Base-by-base conservation (phyloP, 2,329 filamentous ascomycete species). In the Epicoccum sorghinum region DNA sequence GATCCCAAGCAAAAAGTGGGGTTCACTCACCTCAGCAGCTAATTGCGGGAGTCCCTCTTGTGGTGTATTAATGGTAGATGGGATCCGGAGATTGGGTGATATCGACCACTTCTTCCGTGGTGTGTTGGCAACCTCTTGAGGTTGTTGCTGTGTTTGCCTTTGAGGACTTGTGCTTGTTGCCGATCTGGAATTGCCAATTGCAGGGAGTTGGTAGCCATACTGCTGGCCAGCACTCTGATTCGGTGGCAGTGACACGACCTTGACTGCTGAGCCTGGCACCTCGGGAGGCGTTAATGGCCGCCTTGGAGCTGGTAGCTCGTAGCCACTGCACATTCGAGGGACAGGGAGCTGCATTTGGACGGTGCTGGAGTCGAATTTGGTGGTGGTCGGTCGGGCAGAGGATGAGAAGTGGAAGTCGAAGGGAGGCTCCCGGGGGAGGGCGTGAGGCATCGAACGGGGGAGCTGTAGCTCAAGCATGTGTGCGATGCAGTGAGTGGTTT, bases 401-500 rank as follows among this genome's bases (percentile, higher is more conserved):
- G 54, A 55, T 45, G 69, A 60, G 46, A 66, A 52, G 66, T 67
- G 71, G 63, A 69, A 64, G 64, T 71, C 66, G 64, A 70, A 64
- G 52, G 71, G 57, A 61, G 60, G 67, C 58, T 72, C 70, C 62
- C 69, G 64, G 33, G 69, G 64, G 48, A 75, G 58, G 60, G 71
- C 71, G 71, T 75, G 71, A 68, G 72, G 72, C 73, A 75, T 76
- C 68, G 73, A 70, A 38, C 66, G 66, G 27, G 72, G 72, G 30
- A 74, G 70, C 61, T 76, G 72, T 73, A 76, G 68, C 67, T 75
- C 71, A 64, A 75, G 71, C 73, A 75, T 75, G 60, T 60, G 66
- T 67, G 59, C 64, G 71, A 57, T 48, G 50, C 52, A 22, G 53
- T 53, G 56, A 59, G 46, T 44, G 44, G 55, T 43, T 33, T 13